Percentiles rank a stretch among this genome's conserved stretches.
Evolutionary conservation across 2,329 filamentous ascomycete species (phyloP).

Genomic region (Ophiostoma ulmi): DNA sequence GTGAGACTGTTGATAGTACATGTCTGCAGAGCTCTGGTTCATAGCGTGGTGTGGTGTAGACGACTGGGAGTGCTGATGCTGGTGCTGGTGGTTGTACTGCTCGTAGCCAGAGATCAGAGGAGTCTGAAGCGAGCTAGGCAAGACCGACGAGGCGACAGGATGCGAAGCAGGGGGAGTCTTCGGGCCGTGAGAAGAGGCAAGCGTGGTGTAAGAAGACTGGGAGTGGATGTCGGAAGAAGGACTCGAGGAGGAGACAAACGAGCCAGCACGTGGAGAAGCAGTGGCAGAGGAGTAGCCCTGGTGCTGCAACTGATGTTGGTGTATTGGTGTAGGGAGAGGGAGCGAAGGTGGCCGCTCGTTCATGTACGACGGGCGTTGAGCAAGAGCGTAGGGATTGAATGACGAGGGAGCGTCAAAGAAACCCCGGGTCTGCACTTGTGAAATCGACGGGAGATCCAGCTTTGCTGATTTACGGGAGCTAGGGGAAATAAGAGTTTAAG

Average conservation of each 20-base stretch:
- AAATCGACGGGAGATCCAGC: constrained; percentile 88
- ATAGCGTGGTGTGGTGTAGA: constrained; percentile 53
- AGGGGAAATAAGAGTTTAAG: background rate
- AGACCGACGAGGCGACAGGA: constrained; percentile 29
- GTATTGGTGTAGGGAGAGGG: constrained; percentile 52
- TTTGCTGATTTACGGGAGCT: constrained; percentile 53
- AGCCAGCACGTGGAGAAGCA: constrained; percentile 71
- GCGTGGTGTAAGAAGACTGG: constrained; percentile 52
- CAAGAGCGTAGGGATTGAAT: constrained; percentile 59
- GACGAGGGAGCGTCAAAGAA: constrained; percentile 62
- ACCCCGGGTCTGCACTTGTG: constrained; percentile 76
- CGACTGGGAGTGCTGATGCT: constrained; percentile 26
- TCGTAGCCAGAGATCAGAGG: constrained; percentile 35
- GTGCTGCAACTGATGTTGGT: constrained; percentile 34
- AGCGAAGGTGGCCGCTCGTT: constrained; percentile 66
- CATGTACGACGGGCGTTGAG: constrained; percentile 61
- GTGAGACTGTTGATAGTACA: constrained; percentile 75
- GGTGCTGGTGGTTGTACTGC: constrained; percentile 40
- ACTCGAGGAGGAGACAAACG: constrained; percentile 57
- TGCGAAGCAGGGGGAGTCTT: constrained; percentile 64
- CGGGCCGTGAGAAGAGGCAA: constrained; percentile 56
- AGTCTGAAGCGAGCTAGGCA: constrained; percentile 31
- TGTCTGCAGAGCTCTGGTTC: constrained; percentile 76
- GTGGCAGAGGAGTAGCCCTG: constrained; percentile 66
- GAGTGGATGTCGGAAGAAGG: constrained; percentile 51